A percentile compares a stretch with the other conserved stretches of the same genome.
phyloP scores from a whole-genome alignment of 768 basidiomycete species.

The Serendipita sp. region DNA sequence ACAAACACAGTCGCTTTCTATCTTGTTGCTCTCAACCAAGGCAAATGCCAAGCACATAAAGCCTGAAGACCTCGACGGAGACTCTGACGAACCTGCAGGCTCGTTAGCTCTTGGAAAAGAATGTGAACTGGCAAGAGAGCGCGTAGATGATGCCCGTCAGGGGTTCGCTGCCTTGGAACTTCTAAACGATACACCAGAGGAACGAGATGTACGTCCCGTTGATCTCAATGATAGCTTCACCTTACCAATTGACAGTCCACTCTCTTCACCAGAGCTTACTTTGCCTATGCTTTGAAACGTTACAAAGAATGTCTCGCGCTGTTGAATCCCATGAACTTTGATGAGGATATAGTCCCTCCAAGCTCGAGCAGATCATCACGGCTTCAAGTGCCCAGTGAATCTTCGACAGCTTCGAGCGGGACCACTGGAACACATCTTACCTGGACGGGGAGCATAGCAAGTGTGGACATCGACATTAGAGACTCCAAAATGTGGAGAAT shows the following conservation, averaged over 20 bases:
- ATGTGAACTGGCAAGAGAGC: conserved; percentile 37
- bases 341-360: conserved; percentile 40
- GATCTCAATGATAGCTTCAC: conserved; percentile 1
- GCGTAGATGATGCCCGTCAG: conserved; percentile 37
- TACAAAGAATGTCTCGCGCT: conserved; percentile 44
- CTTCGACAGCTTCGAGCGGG: neutral
- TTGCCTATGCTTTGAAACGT: conserved; percentile 58
- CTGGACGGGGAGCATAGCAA: conserved; percentile 10
- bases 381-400: conserved; percentile 23
- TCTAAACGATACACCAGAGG: conserved; percentile 21
- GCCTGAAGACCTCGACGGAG: conserved; percentile 41
- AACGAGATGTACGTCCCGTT: neutral
- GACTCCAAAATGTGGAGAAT: conserved; percentile 62
- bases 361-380: conserved; percentile 25
- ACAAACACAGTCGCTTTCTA: conserved; percentile 46
- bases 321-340: conserved; percentile 40
- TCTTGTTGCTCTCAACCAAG: conserved; percentile 24
- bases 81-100: conserved; percentile 23
- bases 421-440: conserved; percentile 8
- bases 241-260: conserved; percentile 34
- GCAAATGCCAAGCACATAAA: conserved; percentile 28
- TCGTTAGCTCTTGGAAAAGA: conserved; percentile 38
- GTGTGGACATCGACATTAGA: conserved; percentile 30
- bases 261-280: conserved; percentile 56
- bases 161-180: conserved; percentile 41